These are phyloP conservation scores for Moesziomyces antarcticus DNA, from an alignment of 1,284 basidiomycete species.

Conservation along the genomic window DNA sequence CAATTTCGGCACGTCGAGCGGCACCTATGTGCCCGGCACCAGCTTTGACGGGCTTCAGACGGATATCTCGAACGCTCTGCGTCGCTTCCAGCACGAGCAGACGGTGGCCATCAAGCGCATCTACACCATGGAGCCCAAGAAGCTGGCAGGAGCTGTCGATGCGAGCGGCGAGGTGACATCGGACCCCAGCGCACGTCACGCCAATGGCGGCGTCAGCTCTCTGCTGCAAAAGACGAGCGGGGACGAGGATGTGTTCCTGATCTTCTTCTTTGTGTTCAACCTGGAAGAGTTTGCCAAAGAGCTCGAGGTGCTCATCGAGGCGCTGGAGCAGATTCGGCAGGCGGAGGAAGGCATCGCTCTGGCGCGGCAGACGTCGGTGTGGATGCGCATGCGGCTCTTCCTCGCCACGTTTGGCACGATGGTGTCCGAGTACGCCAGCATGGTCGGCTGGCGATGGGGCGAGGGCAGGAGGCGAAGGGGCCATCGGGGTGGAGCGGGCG, in stretches of 20 bases:
- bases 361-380: conserved; percentile 35
- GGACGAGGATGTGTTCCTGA: conserved; percentile 61
- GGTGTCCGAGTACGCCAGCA: conserved; percentile 18
- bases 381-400: conserved; percentile 33
- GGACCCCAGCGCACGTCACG: background rate
- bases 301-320: conserved; percentile 45
- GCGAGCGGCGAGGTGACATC: background rate
- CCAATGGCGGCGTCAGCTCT: conserved; percentile 1
- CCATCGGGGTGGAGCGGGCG: background rate
- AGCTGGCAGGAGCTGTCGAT: conserved; percentile 10
- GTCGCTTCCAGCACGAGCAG: conserved; percentile 60
- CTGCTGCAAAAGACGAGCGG: conserved; percentile 31
- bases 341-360: conserved; percentile 45
- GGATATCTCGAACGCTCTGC: conserved; percentile 48
- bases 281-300: conserved; percentile 62
- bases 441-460: conserved; percentile 43
- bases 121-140: conserved; percentile 60
- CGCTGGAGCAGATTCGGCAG: conserved; percentile 46
- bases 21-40: conserved; percentile 26
- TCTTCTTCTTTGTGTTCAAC: conserved; percentile 65
- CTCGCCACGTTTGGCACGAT: conserved; percentile 15
- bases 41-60: conserved; percentile 49
- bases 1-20: conserved; percentile 16
- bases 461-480: background rate
- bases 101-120: conserved; percentile 60